These are phyloP conservation scores for Suhomyces yuchorum DNA, from an alignment of 1,139 yeast genomes.

Conservation along the genomic window DNA sequence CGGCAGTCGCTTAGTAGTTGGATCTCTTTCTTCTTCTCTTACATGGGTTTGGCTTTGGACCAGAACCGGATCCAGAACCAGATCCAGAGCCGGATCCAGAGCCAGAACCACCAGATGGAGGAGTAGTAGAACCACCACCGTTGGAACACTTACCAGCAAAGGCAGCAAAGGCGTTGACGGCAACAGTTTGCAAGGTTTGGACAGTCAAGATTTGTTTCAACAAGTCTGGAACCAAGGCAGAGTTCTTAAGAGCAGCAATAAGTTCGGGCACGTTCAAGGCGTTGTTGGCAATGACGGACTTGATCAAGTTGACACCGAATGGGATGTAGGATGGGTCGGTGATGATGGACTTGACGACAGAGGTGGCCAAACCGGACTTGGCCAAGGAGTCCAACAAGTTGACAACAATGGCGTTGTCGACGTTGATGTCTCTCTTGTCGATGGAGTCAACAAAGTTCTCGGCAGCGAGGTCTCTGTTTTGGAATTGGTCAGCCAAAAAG, in stretches of 20 bases:
- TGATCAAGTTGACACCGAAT: conserved; percentile 40
- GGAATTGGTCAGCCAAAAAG: conserved; percentile 13
- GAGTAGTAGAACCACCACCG: conserved; percentile 14
- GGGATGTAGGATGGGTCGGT: conserved; percentile 43
- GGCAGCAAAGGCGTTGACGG: conserved; percentile 46
- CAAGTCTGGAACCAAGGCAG: conserved; percentile 41
- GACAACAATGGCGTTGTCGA: conserved; percentile 32
- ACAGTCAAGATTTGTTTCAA: conserved; percentile 38
- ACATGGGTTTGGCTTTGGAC: conserved; percentile 29
- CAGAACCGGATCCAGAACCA: conserved; percentile 16
- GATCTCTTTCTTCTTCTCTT: conserved; percentile 38
- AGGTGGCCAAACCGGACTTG: conserved; percentile 45
- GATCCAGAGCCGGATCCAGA: conserved; percentile 12
- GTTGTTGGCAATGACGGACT: conserved; percentile 31
- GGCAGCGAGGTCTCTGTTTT: conserved; percentile 7
- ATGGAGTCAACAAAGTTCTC: conserved; percentile 8
- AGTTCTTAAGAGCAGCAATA: conserved; percentile 36
- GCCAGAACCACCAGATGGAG: conserved; percentile 10
- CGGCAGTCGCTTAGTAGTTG: conserved; percentile 25
- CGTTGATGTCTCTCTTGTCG: conserved; percentile 27
- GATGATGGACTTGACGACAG: conserved; percentile 43
- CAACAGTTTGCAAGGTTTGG: conserved; percentile 39
- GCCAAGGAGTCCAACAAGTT: conserved; percentile 46
- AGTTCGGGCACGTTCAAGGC: conserved; percentile 34
- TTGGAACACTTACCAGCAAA: conserved; percentile 40